A percentile compares a stretch with the other conserved stretches of the same genome.
Conservation (phyloP, 225 moss, liverwort and hornwort species). For the Marchantia paleacea region DNA sequence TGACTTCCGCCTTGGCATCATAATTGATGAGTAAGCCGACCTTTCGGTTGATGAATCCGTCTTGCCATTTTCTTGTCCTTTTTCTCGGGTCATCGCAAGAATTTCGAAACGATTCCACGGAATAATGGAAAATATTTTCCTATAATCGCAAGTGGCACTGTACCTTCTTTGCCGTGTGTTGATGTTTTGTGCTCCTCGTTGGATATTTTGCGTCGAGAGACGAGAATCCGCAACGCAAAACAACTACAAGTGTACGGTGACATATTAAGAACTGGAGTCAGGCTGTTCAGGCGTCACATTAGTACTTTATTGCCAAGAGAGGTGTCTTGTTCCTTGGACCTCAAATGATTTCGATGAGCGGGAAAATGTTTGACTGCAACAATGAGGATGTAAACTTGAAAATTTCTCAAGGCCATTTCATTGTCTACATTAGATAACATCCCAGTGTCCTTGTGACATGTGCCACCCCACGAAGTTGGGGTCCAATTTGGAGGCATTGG, state of each 20-base stretch:
- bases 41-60: constrained; percentile 45
- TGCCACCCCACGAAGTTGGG: neutral
- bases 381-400: neutral
- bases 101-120: too few relatives aligned
- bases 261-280: neutral
- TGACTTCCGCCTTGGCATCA: constrained; percentile 37
- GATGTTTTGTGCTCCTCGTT: neutral
- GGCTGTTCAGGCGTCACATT: neutral
- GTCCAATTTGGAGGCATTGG: neutral
- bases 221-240: neutral
- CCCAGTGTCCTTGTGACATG: neutral
- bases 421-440: too few relatives aligned
- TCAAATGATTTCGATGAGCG: too few relatives aligned
- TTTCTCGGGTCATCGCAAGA: too few relatives aligned
- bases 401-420: too few relatives aligned
- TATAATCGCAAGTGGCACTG: too few relatives aligned
- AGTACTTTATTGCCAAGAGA: neutral
- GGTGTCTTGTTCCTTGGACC: neutral
- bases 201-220: neutral
- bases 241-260: neutral
- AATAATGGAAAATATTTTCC: too few relatives aligned
- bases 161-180: too few relatives aligned
- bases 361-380: neutral
- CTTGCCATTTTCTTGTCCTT: too few relatives aligned
- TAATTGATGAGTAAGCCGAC: constrained; percentile 50